Evolutionary conservation across 2,329 filamentous ascomycete species (phyloP).

Genomic region (Amesomyces nigricolor): DNA sequence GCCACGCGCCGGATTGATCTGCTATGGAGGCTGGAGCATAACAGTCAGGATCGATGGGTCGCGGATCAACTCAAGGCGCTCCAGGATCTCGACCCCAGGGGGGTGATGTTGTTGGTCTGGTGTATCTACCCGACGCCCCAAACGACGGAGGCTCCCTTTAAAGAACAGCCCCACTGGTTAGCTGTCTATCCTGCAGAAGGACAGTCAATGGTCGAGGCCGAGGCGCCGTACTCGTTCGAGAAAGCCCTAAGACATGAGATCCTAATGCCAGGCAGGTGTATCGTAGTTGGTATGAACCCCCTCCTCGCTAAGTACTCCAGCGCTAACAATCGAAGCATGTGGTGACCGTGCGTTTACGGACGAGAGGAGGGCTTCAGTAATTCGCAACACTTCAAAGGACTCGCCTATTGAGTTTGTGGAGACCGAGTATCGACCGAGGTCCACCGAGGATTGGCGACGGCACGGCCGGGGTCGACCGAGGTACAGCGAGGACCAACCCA

Average conservation of each 20-base stretch:
- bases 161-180: neutral
- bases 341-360: conserved; percentile 7
- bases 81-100: neutral
- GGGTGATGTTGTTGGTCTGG: conserved; percentile 7
- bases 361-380: conserved; percentile 10
- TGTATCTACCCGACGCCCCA: conserved; percentile 5
- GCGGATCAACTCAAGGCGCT: conserved; percentile 1
- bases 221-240: conserved; percentile 11
- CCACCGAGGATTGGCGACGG: conserved; percentile 3
- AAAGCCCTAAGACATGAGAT: conserved; percentile 6
- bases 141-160: neutral
- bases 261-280: conserved; percentile 8
- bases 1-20: conserved; percentile 8
- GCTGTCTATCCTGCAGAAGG: conserved; percentile 5
- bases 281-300: conserved; percentile 9
- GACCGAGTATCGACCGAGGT: conserved; percentile 10
- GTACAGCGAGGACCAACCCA: conserved; percentile 6
- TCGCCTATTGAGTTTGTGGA: conserved; percentile 13
- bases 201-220: conserved; percentile 3
- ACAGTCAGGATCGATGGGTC: conserved; percentile 5
- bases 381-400: conserved; percentile 12
- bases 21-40: conserved; percentile 8
- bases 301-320: conserved; percentile 1
- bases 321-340: conserved; percentile 9
- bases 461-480: neutral